phyloP scores from a whole-genome alignment of 2,329 filamentous ascomycete species.

The Dothistroma septosporum region DNA sequence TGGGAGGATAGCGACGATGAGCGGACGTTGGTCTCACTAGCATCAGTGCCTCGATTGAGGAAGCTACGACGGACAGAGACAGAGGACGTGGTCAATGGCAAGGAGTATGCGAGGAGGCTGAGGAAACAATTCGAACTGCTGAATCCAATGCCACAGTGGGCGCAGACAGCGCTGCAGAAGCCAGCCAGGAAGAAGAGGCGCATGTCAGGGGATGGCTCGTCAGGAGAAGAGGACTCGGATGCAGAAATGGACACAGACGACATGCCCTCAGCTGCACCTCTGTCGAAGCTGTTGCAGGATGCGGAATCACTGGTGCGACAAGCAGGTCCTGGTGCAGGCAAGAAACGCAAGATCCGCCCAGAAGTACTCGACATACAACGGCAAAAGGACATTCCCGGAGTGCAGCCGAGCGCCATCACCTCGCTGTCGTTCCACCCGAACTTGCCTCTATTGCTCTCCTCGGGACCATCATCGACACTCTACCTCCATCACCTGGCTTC shows the following conservation, averaged over 20 bases:
- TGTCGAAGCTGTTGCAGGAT: slow-evolving; percentile 75
- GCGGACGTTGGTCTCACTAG: slow-evolving; percentile 75
- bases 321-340: slow-evolving; percentile 46
- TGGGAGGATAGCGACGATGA: slow-evolving; percentile 99
- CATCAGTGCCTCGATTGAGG: slow-evolving; percentile 67
- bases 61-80: slow-evolving; percentile 77
- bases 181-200: slow-evolving; percentile 47
- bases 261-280: slow-evolving; percentile 63
- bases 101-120: slow-evolving; percentile 76
- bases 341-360: slow-evolving; percentile 70
- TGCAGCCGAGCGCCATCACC: slow-evolving; percentile 71
- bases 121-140: slow-evolving; percentile 65
- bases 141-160: slow-evolving; percentile 61
- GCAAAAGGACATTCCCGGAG: slow-evolving; percentile 76
- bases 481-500: slow-evolving; percentile 83
- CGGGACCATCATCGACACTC: slow-evolving; percentile 77
- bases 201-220: slow-evolving; percentile 39
- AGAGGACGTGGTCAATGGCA: slow-evolving; percentile 81
- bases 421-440: slow-evolving; percentile 86
- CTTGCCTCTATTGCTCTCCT: slow-evolving; percentile 83
- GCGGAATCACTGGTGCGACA: slow-evolving; percentile 60
- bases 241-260: slow-evolving; percentile 53
- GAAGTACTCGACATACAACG: slow-evolving; percentile 88
- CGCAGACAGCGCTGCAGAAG: slow-evolving; percentile 41
- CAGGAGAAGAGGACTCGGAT: slow-evolving; percentile 34